These are phyloP conservation scores for Fomitopsis serialis DNA, from an alignment of 768 basidiomycete species.

Conservation along the genomic window DNA sequence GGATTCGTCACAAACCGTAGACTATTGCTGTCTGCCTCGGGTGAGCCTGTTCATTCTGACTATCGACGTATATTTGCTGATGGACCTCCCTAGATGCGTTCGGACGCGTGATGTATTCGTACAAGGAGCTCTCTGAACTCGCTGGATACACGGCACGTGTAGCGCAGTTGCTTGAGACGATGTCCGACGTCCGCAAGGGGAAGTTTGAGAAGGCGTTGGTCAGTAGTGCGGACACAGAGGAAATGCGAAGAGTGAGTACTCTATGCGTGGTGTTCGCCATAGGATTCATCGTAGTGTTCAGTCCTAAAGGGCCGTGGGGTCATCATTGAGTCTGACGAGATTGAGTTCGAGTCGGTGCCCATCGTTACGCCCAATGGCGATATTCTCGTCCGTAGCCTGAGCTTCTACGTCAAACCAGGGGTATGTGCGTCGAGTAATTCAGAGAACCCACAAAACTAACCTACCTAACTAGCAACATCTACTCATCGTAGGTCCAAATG, in stretches of 20 bases:
- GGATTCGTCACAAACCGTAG: constrained; percentile 97
- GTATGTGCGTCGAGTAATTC: constrained; percentile 34
- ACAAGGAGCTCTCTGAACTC: constrained; percentile 93
- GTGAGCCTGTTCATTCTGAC: too few relatives aligned
- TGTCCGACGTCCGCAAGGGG: constrained; percentile 78
- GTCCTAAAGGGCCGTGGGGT: constrained; percentile 77
- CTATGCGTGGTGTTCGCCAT: neutral
- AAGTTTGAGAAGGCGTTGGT: constrained; percentile 88
- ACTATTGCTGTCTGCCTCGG: constrained; percentile 81
- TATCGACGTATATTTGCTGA: neutral
- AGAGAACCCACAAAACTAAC: neutral
- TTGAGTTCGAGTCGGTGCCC: constrained; percentile 88
- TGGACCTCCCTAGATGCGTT: constrained; percentile 63
- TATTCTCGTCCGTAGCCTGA: constrained; percentile 76
- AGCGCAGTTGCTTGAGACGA: constrained; percentile 81
- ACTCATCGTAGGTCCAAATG: constrained; percentile 92
- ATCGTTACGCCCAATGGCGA: constrained; percentile 97
- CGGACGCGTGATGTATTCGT: constrained; percentile 94
- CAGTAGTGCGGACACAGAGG: constrained; percentile 63
- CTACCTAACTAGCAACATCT: constrained; percentile 64
- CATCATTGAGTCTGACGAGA: constrained; percentile 81
- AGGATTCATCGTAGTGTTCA: constrained; percentile 21
- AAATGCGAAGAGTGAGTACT: constrained; percentile 67
- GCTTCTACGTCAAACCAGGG: constrained; percentile 85
- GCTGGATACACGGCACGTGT: constrained; percentile 95